phyloP scores from a whole-genome alignment of 1,284 basidiomycete genomes.

The Prillingera fragicola region DNA sequence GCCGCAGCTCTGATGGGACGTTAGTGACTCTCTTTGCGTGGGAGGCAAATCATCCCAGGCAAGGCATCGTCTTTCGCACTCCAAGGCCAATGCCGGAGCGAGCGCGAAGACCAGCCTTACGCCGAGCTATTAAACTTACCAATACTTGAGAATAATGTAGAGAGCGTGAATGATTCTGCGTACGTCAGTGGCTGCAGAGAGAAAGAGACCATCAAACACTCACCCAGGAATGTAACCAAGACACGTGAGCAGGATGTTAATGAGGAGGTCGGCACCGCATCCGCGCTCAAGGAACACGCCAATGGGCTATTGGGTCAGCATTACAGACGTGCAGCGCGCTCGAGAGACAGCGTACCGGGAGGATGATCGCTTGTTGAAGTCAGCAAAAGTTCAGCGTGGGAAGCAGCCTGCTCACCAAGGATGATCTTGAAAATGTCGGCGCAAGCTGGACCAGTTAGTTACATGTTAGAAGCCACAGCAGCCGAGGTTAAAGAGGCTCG shows the following conservation, averaged over 20 bases:
- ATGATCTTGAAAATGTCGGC: slow-evolving; percentile 41
- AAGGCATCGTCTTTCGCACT: no score
- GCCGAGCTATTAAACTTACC: no score
- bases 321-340: not conserved
- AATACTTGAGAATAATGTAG: slow-evolving; percentile 38
- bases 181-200: not conserved
- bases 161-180: slow-evolving; percentile 37
- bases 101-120: no score
- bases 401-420: slow-evolving; percentile 14
- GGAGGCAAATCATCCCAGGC: no score
- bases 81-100: no score
- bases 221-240: slow-evolving; percentile 41
- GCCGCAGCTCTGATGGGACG: no score
- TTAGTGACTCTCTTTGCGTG: no score
- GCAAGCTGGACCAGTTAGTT: slow-evolving; percentile 23
- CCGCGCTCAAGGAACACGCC: slow-evolving; percentile 47
- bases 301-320: slow-evolving; percentile 23
- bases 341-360: slow-evolving; percentile 23
- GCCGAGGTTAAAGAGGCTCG: no score
- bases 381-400: not conserved
- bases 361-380: slow-evolving; percentile 28
- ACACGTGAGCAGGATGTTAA: slow-evolving; percentile 41
- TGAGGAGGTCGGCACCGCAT: slow-evolving; percentile 38
- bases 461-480: no score
- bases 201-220: not conserved